These are phyloP conservation scores for Penicillium alfredii DNA, from an alignment of 495 filamentous ascomycete genomes.

Conservation along the genomic window DNA sequence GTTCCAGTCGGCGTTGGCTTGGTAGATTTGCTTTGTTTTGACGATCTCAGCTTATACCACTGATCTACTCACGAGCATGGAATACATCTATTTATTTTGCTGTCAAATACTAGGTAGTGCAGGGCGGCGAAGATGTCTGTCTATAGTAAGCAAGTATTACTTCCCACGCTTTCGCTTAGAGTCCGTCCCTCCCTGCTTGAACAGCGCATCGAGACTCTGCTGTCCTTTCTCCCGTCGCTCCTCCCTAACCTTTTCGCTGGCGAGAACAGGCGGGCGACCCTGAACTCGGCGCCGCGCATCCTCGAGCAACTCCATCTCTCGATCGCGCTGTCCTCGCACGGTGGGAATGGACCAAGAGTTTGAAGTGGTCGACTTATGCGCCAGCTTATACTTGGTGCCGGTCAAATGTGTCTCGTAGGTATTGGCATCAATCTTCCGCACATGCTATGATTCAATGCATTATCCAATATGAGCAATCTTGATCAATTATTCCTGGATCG, in stretches of 20 bases:
- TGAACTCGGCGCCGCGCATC: constrained; percentile 27
- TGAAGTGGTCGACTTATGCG: constrained; percentile 24
- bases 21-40: neutral
- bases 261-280: constrained; percentile 27
- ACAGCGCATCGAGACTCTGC: constrained; percentile 28
- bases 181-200: constrained; percentile 12
- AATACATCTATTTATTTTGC: constrained; percentile 1
- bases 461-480: neutral
- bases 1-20: constrained; percentile 5
- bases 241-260: constrained; percentile 26
- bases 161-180: constrained; percentile 12
- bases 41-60: constrained; percentile 15
- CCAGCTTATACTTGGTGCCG: constrained; percentile 35
- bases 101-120: neutral
- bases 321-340: constrained; percentile 29
- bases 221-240: constrained; percentile 27
- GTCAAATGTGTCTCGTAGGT: constrained; percentile 32
- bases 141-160: too few relatives aligned
- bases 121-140: neutral
- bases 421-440: constrained; percentile 32
- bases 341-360: constrained; percentile 32
- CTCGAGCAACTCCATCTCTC: constrained; percentile 28
- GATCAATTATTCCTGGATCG: too few relatives aligned
- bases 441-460: constrained; percentile 19
- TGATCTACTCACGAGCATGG: constrained; percentile 6